phyloP scores from a whole-genome alignment of 2,329 filamentous ascomycete species.

The Penicillium expansum region DNA sequence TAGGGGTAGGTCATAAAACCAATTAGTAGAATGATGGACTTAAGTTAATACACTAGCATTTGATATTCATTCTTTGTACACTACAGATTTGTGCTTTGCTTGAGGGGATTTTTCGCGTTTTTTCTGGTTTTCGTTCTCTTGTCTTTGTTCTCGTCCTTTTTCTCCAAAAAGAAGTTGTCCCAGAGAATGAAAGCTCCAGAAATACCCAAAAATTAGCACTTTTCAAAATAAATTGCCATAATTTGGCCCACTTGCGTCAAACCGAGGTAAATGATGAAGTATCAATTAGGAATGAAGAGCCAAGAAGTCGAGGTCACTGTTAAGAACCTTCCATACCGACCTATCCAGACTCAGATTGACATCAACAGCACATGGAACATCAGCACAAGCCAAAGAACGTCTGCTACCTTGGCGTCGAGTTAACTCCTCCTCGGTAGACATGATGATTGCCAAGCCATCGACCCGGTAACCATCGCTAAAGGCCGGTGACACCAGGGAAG shows the following conservation, averaged over 20 bases:
- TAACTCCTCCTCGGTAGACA: not conserved
- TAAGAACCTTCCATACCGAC: not conserved
- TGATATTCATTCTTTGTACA: not conserved
- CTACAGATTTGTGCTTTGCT: not conserved
- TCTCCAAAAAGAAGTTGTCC: not conserved
- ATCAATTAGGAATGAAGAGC: not conserved
- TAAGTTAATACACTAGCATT: not conserved
- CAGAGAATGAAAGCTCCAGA: not conserved
- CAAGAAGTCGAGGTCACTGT: not conserved
- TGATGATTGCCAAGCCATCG: not conserved
- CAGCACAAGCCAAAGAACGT: not conserved
- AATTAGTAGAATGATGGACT: too few relatives aligned
- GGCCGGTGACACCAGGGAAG: not conserved
- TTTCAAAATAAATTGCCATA: not conserved
- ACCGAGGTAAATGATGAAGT: not conserved
- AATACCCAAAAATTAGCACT: too few relatives aligned
- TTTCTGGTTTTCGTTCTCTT: not conserved
- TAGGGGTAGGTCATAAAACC: too few relatives aligned
- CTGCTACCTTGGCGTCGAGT: not conserved
- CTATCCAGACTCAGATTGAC: not conserved
- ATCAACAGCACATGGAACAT: not conserved
- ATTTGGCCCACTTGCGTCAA: too few relatives aligned
- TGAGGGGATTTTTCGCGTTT: too few relatives aligned
- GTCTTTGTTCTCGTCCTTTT: too few relatives aligned
- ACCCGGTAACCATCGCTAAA: not conserved